Base-by-base conservation (phyloP, 2,329 filamentous ascomycete genomes). In the Dactylellina leptospora region DNA sequence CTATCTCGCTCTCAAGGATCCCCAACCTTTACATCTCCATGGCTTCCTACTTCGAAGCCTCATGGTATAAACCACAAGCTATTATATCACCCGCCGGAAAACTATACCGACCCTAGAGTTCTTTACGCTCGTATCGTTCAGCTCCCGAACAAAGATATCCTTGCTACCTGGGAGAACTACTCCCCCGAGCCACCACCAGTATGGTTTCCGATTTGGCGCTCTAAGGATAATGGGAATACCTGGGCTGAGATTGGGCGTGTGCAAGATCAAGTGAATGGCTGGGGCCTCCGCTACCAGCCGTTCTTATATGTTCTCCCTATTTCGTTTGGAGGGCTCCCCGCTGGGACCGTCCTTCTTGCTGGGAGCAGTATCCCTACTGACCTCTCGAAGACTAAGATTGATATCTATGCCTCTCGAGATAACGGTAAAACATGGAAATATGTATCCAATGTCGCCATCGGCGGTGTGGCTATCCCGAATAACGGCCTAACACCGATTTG, bases 401-500 rank as follows among this genome's bases (percentile, higher is more conserved):
- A 90, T 72, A 80, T 91, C 5, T 91, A 91, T 76, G 88, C 86
- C 18, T 50, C 44, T 11, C 45, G 45, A 10, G 58, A 62, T 18
- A 44, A 28, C 27, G 58, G 88, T 4, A 75, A 79, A 30, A 87
- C 84, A 1, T 91, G 88, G 89, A 80, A 85, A 25, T 91, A 90
- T 74, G 84, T 90, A 56, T 87, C 85, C 68, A 84, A 86, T 74
- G 84, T 91, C 45, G 88, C 88, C 0, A 80, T 81, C 1, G 89
- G 88, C 30, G 87, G 87, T n/a, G 82, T 82, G 48, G 87, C 88
- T 1, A 76, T 81, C 0, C 85, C 88, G 2, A 83, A 85, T 76
- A 89, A 91, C 76, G 88, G 86, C 0, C 78, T 86, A 36, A 88
- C 87, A 0, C 87, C 88, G 0, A 86, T 91, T 18, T 91, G 89